Percentiles rank a stretch among this genome's conserved stretches.
Conservation (phyloP, 805 yeast genomes). For the Lipomyces oligophaga region DNA sequence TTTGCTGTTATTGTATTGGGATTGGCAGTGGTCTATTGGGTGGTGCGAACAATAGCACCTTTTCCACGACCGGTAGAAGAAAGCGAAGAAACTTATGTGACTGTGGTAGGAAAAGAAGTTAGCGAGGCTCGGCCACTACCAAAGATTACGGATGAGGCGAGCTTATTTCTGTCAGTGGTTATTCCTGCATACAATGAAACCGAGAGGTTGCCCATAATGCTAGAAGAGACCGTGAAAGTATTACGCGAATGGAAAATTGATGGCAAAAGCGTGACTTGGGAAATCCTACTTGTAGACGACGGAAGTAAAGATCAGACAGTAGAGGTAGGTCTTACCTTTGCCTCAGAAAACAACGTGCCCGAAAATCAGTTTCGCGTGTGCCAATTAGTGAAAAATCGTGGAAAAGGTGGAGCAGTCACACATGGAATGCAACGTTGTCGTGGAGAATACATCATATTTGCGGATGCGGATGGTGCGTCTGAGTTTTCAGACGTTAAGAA, state of each 20-base stretch:
- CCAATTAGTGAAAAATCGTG: conserved; percentile 71
- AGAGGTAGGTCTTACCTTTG: conserved; percentile 62
- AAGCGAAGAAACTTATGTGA: conserved; percentile 15
- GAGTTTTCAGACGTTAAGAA: conserved; percentile 59
- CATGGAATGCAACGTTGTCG: conserved; percentile 78
- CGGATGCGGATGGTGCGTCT: conserved; percentile 98
- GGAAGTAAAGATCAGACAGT: conserved; percentile 83
- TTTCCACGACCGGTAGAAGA: conserved; percentile 22
- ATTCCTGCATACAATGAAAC: conserved; percentile 94
- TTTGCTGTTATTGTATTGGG: not conserved
- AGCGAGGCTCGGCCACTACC: conserved; percentile 6
- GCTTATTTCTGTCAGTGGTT: conserved; percentile 65
- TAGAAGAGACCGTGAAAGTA: conserved; percentile 52
- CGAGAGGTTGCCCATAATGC: conserved; percentile 62
- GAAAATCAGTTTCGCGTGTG: conserved; percentile 68
- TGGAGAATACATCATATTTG: conserved; percentile 76
- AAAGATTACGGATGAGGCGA: conserved; percentile 20
- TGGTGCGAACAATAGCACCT: conserved; percentile 14
- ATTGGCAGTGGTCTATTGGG: conserved; percentile 1
- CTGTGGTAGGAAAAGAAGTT: conserved; percentile 1
- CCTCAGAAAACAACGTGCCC: conserved; percentile 38
- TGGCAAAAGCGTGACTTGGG: conserved; percentile 47
- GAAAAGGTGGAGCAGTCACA: conserved; percentile 95
- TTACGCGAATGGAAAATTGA: conserved; percentile 31
- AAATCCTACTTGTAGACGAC: conserved; percentile 85